phyloP scores from a whole-genome alignment of 2,329 filamentous ascomycete species.

The Trichoderma atrobrunneum region DNA sequence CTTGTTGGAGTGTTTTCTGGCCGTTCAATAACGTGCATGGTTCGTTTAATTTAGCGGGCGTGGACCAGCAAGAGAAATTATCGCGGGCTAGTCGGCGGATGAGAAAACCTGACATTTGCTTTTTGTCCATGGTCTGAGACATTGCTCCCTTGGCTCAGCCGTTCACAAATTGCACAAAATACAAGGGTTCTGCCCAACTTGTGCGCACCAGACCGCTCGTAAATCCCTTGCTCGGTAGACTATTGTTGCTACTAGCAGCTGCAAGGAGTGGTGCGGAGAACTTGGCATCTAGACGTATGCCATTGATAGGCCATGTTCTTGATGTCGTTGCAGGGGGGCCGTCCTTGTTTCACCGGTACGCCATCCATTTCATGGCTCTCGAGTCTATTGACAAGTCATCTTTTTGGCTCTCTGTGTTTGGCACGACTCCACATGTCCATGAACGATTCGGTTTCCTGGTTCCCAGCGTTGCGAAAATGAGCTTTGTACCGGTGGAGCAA shows the following conservation, averaged over 20 bases:
- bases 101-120: not conserved
- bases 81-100: not conserved
- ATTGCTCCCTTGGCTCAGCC: slow-evolving; percentile 13
- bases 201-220: not conserved
- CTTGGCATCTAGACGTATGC: not conserved
- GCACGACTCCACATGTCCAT: not conserved
- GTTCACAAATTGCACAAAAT: not conserved
- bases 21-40: not conserved
- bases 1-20: not conserved
- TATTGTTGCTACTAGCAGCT: not conserved
- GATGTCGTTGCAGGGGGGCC: not conserved
- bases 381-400: not conserved
- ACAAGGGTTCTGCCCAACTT: not conserved
- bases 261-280: not conserved
- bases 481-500: not conserved
- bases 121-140: slow-evolving; percentile 7
- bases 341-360: not conserved
- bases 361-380: not conserved
- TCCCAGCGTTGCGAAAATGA: not conserved
- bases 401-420: not conserved
- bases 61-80: not conserved
- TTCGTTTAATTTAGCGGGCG: not conserved
- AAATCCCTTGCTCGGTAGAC: not conserved
- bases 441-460: not conserved
- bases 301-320: slow-evolving; percentile 1